Evolutionary conservation across 805 yeast genomes (phyloP).

Genomic region (Osmozyma mogii): DNA sequence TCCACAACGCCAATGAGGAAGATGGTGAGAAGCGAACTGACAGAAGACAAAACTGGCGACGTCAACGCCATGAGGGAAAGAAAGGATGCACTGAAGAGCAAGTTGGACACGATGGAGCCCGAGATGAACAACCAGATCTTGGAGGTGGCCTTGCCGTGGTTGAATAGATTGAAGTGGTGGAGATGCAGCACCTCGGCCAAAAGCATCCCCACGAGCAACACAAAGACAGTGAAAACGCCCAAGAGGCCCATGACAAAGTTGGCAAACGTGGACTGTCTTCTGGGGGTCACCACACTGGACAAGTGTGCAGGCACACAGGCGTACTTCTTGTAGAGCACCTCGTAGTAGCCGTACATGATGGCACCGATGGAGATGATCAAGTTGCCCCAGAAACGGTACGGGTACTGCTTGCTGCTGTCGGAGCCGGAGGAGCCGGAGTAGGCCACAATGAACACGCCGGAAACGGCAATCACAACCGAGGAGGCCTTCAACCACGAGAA

Average conservation of each 20-base stretch:
- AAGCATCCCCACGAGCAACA: constrained; percentile 43
- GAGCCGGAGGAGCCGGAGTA: constrained; percentile 48
- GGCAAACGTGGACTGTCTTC: constrained; percentile 75
- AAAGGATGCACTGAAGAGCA: constrained; percentile 61
- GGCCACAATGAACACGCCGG: constrained; percentile 75
- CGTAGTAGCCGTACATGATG: constrained; percentile 71
- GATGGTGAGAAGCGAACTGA: constrained; percentile 61
- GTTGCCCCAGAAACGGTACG: constrained; percentile 62
- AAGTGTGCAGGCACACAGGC: constrained; percentile 65
- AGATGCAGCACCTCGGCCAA: constrained; percentile 46
- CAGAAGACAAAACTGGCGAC: constrained; percentile 74
- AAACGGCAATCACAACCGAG: constrained; percentile 64
- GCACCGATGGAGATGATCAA: constrained; percentile 67
- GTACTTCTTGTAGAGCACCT: constrained; percentile 69
- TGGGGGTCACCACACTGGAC: constrained; percentile 34
- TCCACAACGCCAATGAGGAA: constrained; percentile 73
- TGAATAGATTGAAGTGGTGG: constrained; percentile 51
- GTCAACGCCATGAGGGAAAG: constrained; percentile 76
- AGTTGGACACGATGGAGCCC: constrained; percentile 48
- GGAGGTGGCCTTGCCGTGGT: constrained; percentile 28
- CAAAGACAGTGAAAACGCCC: constrained; percentile 47
- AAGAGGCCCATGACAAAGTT: constrained; percentile 64
- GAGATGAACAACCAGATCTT: constrained; percentile 39
- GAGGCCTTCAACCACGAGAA: constrained; percentile 54
- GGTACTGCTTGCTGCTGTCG: constrained; percentile 27